Evolutionary conservation across 495 filamentous ascomycete genomes (phyloP).

Genomic region (Cryomyces minteri): DNA sequence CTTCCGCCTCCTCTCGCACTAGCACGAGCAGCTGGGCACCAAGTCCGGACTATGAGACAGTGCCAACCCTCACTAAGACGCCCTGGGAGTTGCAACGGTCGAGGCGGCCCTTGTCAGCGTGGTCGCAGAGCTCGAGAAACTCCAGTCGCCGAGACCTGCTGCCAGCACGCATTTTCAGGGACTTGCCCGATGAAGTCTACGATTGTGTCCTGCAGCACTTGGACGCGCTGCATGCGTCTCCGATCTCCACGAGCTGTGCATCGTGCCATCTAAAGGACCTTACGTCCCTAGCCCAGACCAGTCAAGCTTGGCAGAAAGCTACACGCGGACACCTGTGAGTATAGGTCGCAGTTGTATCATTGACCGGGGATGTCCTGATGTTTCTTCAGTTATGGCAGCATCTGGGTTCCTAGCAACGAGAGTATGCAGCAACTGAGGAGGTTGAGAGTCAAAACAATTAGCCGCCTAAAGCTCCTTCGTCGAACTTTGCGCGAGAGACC

Average conservation of each 20-base stretch:
- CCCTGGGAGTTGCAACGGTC: conserved; percentile 17
- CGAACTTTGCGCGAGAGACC: conserved; percentile 56
- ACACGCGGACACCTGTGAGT: conserved; percentile 47
- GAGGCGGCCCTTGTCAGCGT: conserved; percentile 2
- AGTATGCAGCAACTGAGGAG: conserved; percentile 40
- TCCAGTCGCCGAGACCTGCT: neutral
- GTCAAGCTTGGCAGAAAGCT: conserved; percentile 46
- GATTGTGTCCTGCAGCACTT: conserved; percentile 35
- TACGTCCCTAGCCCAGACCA: conserved; percentile 44
- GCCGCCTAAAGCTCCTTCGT: conserved; percentile 53
- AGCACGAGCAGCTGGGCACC: neutral
- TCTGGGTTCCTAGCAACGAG: conserved; percentile 52
- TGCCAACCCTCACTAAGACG: conserved; percentile 14
- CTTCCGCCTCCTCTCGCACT: neutral
- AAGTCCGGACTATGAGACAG: conserved; percentile 2
- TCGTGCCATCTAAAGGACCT: conserved; percentile 68
- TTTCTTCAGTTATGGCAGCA: conserved; percentile 40
- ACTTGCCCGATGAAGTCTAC: conserved; percentile 36
- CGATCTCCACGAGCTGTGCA: conserved; percentile 34
- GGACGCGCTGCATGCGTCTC: conserved; percentile 25
- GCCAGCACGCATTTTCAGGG: conserved; percentile 21
- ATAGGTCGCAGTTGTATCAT: neutral
- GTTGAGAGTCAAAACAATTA: conserved; percentile 45
- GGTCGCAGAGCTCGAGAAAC: neutral
- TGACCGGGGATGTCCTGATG: too few relatives aligned